phyloP scores from a whole-genome alignment of 2,329 filamentous ascomycete species.

The Onygenales sp. region DNA sequence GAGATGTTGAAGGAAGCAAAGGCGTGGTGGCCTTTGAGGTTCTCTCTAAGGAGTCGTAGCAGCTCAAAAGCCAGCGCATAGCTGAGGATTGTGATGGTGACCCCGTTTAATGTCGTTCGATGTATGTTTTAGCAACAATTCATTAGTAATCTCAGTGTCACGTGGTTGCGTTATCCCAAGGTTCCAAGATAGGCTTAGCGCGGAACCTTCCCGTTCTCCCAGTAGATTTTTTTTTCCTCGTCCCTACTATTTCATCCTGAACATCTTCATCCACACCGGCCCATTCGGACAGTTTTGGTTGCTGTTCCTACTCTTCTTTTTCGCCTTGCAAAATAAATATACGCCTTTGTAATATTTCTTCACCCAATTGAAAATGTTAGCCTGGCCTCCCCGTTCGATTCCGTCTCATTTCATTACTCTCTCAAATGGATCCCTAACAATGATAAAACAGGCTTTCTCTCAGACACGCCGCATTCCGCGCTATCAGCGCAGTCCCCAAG shows the following conservation, averaged over 20 bases:
- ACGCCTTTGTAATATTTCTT: not conserved
- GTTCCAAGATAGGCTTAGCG: too few relatives aligned
- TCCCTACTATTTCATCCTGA: not conserved
- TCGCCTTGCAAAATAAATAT: not conserved
- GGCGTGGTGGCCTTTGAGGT: too few relatives aligned
- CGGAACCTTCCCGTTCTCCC: not conserved
- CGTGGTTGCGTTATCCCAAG: too few relatives aligned
- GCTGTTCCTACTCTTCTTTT: not conserved
- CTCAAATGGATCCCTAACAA: not conserved
- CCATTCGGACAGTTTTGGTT: not conserved
- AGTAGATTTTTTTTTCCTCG: not conserved
- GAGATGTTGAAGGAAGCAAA: too few relatives aligned
- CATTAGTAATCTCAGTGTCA: too few relatives aligned
- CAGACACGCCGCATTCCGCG: constrained; percentile 10
- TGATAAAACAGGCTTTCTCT: constrained; percentile 8
- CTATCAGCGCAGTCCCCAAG: constrained; percentile 5
- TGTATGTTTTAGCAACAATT: too few relatives aligned
- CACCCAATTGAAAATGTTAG: constrained; percentile 5
- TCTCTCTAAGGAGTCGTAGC: too few relatives aligned
- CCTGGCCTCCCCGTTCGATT: not conserved
- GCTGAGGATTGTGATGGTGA: too few relatives aligned
- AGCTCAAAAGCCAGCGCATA: too few relatives aligned
- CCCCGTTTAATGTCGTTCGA: too few relatives aligned
- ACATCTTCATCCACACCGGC: not conserved
- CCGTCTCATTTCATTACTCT: not conserved